Evolutionary conservation across 768 basidiomycete genomes (phyloP).

Genomic region (Clavaria fumosa): DNA sequence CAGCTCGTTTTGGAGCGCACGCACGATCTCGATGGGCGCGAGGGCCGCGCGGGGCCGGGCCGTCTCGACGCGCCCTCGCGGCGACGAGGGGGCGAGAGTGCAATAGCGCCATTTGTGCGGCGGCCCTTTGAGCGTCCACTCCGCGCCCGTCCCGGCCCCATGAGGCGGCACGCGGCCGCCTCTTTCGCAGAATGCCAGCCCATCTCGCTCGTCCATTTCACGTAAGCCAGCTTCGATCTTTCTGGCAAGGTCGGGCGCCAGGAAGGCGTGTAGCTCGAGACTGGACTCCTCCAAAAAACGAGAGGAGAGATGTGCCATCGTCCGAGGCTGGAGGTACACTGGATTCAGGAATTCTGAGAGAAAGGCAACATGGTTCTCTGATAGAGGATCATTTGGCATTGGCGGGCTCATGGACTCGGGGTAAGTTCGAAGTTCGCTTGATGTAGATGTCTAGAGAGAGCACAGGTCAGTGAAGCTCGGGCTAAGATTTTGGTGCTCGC

Average conservation of each 20-base stretch:
- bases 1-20: conserved; percentile 58
- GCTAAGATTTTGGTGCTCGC: conserved; percentile 19
- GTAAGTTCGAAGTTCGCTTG: conserved; percentile 43
- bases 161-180: conserved; percentile 48
- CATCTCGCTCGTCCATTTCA: conserved; percentile 49
- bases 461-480: conserved; percentile 5
- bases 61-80: conserved; percentile 25
- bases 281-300: conserved; percentile 81
- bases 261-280: conserved; percentile 80
- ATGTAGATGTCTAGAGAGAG: conserved; percentile 37
- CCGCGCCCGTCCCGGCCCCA: conserved; percentile 35
- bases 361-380: conserved; percentile 47
- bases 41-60: conserved; percentile 38
- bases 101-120: conserved; percentile 94
- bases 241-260: conserved; percentile 49
- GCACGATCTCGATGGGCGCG: conserved; percentile 40
- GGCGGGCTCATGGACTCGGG: conserved; percentile 31
- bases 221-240: conserved; percentile 51
- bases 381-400: conserved; percentile 36
- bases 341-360: conserved; percentile 79
- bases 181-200: conserved; percentile 40
- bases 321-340: conserved; percentile 72
- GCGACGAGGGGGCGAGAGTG: conserved; percentile 31
- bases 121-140: conserved; percentile 70
- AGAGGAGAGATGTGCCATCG: conserved; percentile 60